Conservation (phyloP, 768 basidiomycete genomes). For the Russula emetica region DNA sequence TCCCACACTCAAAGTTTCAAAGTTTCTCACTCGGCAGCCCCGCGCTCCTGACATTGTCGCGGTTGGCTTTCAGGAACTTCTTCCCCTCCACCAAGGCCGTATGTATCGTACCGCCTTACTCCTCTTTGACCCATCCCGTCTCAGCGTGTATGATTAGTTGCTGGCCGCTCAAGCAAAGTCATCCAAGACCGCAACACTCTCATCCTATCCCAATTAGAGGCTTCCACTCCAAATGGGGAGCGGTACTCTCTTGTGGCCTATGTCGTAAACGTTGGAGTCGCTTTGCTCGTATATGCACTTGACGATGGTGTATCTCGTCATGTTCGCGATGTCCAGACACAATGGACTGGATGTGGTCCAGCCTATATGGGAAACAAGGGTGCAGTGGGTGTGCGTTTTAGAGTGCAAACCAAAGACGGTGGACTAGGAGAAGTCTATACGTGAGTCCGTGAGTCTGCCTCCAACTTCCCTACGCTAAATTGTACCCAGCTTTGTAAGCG, state of each 20-base stretch:
- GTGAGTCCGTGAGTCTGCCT: conserved; percentile 46
- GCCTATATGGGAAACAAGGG: conserved; percentile 92
- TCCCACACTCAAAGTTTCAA: conserved; percentile 73
- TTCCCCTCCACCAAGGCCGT: conserved; percentile 86
- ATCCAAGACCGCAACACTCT: conserved; percentile 64
- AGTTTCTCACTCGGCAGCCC: conserved; percentile 58
- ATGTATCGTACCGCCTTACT: conserved; percentile 16
- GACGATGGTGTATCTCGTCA: conserved; percentile 61
- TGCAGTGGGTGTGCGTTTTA: conserved; percentile 83
- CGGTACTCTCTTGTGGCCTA: conserved; percentile 74
- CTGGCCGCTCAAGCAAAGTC: conserved; percentile 68
- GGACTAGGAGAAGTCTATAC: conserved; percentile 73
- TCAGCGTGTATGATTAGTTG: conserved; percentile 45
- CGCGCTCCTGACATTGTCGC: conserved; percentile 82
- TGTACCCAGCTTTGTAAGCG: conserved; percentile 73
- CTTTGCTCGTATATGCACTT: conserved; percentile 79
- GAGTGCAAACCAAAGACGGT: conserved; percentile 53
- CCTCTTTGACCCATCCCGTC: conserved; percentile 15
- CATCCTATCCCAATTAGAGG: conserved; percentile 71
- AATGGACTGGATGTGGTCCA: conserved; percentile 71
- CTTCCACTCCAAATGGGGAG: conserved; percentile 66
- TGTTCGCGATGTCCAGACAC: conserved; percentile 62
- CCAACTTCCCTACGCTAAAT: conserved; percentile 10
- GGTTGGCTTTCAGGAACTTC: conserved; percentile 90
- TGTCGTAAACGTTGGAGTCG: conserved; percentile 82